These are phyloP conservation scores for Macrolepiota albuminosa DNA, from an alignment of 768 basidiomycete species.

Conservation along the genomic window DNA sequence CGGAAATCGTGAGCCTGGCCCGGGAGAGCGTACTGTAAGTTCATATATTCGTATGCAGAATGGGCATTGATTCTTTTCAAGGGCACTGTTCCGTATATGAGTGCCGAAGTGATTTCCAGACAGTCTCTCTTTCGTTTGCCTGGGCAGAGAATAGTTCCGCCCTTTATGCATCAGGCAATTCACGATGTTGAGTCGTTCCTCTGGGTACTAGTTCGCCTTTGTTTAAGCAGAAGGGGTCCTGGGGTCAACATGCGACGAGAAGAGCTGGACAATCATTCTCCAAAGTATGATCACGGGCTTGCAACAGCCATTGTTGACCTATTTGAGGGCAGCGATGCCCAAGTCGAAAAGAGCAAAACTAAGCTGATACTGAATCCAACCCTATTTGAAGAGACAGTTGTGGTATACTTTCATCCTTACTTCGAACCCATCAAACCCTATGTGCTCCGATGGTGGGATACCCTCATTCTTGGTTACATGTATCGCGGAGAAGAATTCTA, in stretches of 20 bases:
- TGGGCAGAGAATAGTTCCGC: not conserved
- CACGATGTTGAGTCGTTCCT: conserved; percentile 20
- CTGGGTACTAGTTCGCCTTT: conserved; percentile 17
- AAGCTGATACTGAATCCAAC: not conserved
- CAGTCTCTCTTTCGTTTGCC: not conserved
- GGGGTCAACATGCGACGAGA: conserved; percentile 1
- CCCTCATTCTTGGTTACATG: not conserved
- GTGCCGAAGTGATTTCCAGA: not conserved
- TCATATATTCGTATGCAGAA: not conserved
- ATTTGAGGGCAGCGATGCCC: not conserved
- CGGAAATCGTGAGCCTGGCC: not conserved
- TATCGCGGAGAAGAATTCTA: not conserved
- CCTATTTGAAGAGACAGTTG: not conserved
- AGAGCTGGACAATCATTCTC: not conserved
- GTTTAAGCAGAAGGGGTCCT: conserved; percentile 15
- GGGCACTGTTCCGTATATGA: not conserved
- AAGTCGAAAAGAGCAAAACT: not conserved
- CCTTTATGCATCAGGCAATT: not conserved
- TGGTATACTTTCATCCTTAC: not conserved
- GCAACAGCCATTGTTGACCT: not conserved
- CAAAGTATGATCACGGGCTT: not conserved
- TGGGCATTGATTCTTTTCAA: not conserved
- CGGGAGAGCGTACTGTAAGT: not conserved
- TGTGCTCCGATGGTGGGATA: conserved; percentile 1
- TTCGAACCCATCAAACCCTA: not conserved